A percentile compares a stretch with the other conserved stretches of the same genome.
phyloP scores from a whole-genome alignment of 2,329 filamentous ascomycete genomes.

The Arthrobotrys musiformis region DNA sequence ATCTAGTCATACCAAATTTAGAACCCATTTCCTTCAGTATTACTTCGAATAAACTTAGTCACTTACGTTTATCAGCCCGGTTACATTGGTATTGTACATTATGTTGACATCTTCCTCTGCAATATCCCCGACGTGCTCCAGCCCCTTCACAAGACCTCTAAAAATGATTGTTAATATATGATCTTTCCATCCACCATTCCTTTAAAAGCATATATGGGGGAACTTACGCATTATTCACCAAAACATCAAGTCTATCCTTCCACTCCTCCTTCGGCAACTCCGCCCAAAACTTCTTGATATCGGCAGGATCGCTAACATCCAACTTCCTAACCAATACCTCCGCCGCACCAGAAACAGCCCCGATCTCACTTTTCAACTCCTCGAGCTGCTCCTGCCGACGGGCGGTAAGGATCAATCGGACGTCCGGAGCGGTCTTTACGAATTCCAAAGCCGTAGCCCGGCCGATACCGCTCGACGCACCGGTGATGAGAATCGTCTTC shows the following conservation, averaged over 20 bases:
- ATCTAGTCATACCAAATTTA: conserved; percentile 65
- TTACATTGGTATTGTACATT: conserved; percentile 95
- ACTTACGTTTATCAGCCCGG: conserved; percentile 79
- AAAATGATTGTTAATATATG: neutral
- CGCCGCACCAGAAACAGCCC: conserved; percentile 79
- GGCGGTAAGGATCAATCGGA: conserved; percentile 90
- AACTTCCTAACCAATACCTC: conserved; percentile 84
- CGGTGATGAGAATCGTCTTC: conserved; percentile 92
- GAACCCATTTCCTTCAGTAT: neutral
- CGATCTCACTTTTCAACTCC: conserved; percentile 80
- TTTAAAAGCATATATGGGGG: neutral
- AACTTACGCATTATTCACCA: conserved; percentile 94
- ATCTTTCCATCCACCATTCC: neutral
- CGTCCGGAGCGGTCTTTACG: conserved; percentile 81
- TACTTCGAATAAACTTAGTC: neutral
- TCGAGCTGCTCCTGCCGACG: conserved; percentile 81
- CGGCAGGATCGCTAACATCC: conserved; percentile 82
- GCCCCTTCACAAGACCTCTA: conserved; percentile 87
- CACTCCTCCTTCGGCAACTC: conserved; percentile 80
- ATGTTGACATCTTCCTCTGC: conserved; percentile 80
- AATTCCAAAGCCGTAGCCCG: conserved; percentile 87
- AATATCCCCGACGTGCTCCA: conserved; percentile 87
- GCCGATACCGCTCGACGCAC: conserved; percentile 92
- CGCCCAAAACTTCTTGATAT: conserved; percentile 77
- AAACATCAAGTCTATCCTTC: conserved; percentile 78